Conservation (phyloP, 805 yeast species). For the Hanseniaspora nectarophila region DNA sequence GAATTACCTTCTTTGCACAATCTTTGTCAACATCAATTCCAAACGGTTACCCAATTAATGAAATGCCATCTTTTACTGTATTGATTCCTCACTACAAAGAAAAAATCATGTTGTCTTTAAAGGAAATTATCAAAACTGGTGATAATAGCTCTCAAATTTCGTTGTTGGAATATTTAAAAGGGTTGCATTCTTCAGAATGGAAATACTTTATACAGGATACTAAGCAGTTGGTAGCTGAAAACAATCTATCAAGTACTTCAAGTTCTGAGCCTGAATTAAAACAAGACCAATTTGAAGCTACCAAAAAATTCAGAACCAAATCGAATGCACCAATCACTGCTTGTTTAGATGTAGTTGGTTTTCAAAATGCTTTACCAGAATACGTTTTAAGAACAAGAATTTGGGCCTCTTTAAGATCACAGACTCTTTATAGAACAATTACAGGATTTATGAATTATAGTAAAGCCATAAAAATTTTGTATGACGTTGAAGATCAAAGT, state of each 20-base stretch:
- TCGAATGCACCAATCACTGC: slow-evolving; percentile 86
- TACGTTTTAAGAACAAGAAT: slow-evolving; percentile 91
- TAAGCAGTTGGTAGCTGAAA: slow-evolving; percentile 86
- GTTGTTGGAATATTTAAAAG: slow-evolving; percentile 83
- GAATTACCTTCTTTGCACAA: slow-evolving; percentile 98
- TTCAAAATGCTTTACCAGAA: slow-evolving; percentile 94
- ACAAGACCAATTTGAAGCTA: slow-evolving; percentile 34
- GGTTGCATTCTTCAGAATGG: slow-evolving; percentile 95
- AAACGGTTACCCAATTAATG: slow-evolving; percentile 96
- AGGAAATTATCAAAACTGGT: slow-evolving; percentile 94
- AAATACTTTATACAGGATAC: slow-evolving; percentile 94
- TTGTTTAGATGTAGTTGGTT: slow-evolving; percentile 69
- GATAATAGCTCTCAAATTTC: slow-evolving; percentile 93
- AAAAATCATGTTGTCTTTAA: slow-evolving; percentile 80
- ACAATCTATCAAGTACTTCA: slow-evolving; percentile 9
- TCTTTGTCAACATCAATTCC: slow-evolving; percentile 97
- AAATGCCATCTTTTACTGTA: slow-evolving; percentile 98
- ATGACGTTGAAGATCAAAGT: slow-evolving; percentile 90
- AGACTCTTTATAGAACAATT: slow-evolving; percentile 90
- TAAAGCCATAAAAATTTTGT: slow-evolving; percentile 83
- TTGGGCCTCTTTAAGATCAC: slow-evolving; percentile 97
- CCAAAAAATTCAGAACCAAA: slow-evolving; percentile 63
- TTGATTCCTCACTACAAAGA: slow-evolving; percentile 93
- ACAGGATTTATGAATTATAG: slow-evolving; percentile 98
- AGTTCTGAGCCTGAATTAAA: slow-evolving; percentile 6